A percentile compares a stretch with the other conserved stretches of the same genome.
These are phyloP conservation scores for Osmanthus fragrans DNA, from an alignment of 257 asterid species.

Conservation along the genomic window DNA sequence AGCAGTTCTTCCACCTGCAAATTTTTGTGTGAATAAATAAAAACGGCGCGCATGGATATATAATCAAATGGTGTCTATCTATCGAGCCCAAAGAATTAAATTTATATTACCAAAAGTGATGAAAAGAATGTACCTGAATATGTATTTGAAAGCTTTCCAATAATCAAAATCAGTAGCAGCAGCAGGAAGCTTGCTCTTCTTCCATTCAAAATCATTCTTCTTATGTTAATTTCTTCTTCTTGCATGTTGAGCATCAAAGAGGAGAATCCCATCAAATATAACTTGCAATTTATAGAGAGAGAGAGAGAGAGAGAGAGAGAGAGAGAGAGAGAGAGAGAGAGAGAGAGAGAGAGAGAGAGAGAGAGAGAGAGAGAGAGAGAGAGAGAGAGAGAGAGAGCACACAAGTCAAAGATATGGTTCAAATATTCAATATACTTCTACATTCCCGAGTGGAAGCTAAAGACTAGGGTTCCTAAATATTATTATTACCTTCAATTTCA, in stretches of 20 bases:
- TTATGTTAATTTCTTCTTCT: neutral
- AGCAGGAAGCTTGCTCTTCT: slow-evolving; percentile 33
- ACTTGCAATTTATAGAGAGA: slow-evolving; percentile 42
- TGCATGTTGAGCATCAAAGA: slow-evolving; percentile 24
- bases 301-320: too few relatives aligned
- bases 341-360: too few relatives aligned
- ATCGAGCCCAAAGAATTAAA: slow-evolving; percentile 7
- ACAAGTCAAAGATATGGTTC: slow-evolving; percentile 56
- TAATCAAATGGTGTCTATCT: too few relatives aligned
- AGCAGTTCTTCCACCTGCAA: slow-evolving; percentile 30
- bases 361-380: too few relatives aligned
- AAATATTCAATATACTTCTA: slow-evolving; percentile 27
- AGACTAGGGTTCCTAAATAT: slow-evolving; percentile 38
- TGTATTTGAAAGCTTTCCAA: slow-evolving; percentile 29
- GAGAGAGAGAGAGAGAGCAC: too few relatives aligned
- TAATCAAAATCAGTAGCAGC: slow-evolving; percentile 31
- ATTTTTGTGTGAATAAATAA: neutral
- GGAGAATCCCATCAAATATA: slow-evolving; percentile 24
- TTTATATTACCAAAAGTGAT: neutral
- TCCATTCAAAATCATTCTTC: slow-evolving; percentile 29
- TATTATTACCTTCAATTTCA: slow-evolving; percentile 39
- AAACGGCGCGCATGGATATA: too few relatives aligned
- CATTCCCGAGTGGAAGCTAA: slow-evolving; percentile 47
- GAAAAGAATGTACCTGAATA: slow-evolving; percentile 24
- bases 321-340: too few relatives aligned